A percentile compares a stretch with the other conserved stretches of the same genome.
Evolutionary conservation across 2,329 filamentous ascomycete species (phyloP).

Genomic region (Westerdykella aurantiaca): DNA sequence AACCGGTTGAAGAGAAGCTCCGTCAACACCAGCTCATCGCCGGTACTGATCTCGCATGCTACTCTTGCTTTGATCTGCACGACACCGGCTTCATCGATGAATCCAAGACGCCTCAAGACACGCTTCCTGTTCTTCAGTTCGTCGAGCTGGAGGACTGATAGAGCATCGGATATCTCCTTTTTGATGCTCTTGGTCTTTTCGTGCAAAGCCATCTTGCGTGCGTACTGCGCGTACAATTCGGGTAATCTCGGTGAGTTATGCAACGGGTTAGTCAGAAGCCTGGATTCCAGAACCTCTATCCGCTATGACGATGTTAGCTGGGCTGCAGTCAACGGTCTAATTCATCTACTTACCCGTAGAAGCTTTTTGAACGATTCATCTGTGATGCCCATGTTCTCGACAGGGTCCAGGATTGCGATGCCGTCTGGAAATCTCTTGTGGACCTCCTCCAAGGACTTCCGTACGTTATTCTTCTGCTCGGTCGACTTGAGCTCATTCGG

Average conservation of each 20-base stretch:
- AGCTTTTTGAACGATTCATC: slow-evolving; percentile 93
- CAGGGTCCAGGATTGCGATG: slow-evolving; percentile 78
- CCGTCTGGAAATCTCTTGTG: slow-evolving; percentile 88
- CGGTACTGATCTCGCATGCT: slow-evolving; percentile 95
- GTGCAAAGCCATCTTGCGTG: slow-evolving; percentile 66
- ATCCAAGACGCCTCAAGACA: slow-evolving; percentile 85
- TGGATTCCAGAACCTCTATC: slow-evolving; percentile 93
- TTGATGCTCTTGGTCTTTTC: slow-evolving; percentile 83
- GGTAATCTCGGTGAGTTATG: slow-evolving; percentile 83
- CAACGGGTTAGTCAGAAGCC: slow-evolving; percentile 79
- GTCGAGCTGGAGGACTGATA: slow-evolving; percentile 87
- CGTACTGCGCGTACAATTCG: slow-evolving; percentile 82
- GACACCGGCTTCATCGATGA: slow-evolving; percentile 92
- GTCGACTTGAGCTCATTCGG: slow-evolving; percentile 66
- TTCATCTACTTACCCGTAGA: slow-evolving; percentile 50
- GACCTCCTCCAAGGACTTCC: slow-evolving; percentile 69
- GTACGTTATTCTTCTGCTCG: slow-evolving; percentile 63
- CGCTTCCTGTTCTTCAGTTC: slow-evolving; percentile 95
- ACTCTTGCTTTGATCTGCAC: slow-evolving; percentile 96
- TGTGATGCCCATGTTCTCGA: slow-evolving; percentile 92
- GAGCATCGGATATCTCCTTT: slow-evolving; percentile 76
- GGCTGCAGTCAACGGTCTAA: not conserved
- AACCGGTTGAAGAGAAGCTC: slow-evolving; percentile 95
- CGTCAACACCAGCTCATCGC: slow-evolving; percentile 86
- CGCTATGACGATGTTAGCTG: slow-evolving; percentile 52